Evolutionary conservation across 305 asterid species (phyloP), one percentile per base, ranked within the genome.

Genomic region (Rubia tinctorum): DNA sequence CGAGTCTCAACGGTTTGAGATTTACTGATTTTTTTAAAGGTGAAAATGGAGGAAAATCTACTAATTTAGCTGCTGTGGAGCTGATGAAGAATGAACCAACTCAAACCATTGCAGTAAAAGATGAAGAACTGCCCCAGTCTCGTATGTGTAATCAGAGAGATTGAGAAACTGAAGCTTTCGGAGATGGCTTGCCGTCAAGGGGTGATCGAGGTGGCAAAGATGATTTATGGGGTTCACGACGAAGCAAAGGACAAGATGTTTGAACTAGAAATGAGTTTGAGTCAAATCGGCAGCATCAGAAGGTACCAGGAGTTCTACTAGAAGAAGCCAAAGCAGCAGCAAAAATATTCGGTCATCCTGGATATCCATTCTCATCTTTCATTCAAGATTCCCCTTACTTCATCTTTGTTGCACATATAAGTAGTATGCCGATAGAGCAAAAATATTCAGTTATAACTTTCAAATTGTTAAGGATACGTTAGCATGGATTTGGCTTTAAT

Each of bases 241-340:
- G 97, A 95, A 84, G 99, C 96, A 8, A 95, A 95, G 84, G 99
- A 95, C 88, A 95, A 95, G 89, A 97, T 95, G 60, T 95, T 95
- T 75, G 99, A 95, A 79, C 68, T 95, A 87, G 99, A 95, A 79
- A 82, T 94, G 96, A 90, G 98, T 68, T 94, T 17, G 99, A 94
- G 82, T 94, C 99, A 10, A 87, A 89, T 76, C 94, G 95, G 67
- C 93, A 85, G 82, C 99, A 94, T 69, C 92, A 90, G 78, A 94
- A 94, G 99, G 99, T 94, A 84, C 98, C 98, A 0, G 95, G 89
- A 1, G 81, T 82, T 71, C 86, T 91, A 13, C 74, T 91, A 78
- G 97, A 91, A 83, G 98, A 88, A 84, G 99, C 97, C 68, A 94
- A 94, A 80, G 78, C 85, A 56, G 98, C 97, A 22, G 99, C 99